Evolutionary conservation across 169 alveolate species (phyloP).

Genomic region (Plasmodium yoelii): DNA sequence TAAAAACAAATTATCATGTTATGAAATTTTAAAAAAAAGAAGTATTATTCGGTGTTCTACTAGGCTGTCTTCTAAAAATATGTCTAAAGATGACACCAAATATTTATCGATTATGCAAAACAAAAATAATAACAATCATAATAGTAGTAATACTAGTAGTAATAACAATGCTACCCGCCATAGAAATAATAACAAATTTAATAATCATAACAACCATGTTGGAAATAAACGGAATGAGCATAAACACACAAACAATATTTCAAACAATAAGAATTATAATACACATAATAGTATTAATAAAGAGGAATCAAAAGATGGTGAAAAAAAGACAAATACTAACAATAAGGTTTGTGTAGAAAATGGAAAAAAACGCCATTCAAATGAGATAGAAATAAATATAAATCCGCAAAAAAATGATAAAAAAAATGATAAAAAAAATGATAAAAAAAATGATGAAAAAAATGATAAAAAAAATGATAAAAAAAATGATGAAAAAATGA

Average conservation of each 20-base stretch:
- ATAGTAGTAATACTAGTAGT: no score
- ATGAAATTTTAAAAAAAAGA: neutral
- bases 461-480: no score
- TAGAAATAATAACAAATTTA: no score
- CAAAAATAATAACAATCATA: neutral
- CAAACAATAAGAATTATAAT: neutral
- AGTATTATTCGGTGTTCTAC: constrained; percentile 1
- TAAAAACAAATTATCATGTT: neutral
- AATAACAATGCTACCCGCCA: no score
- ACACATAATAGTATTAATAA: neutral
- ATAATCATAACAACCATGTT: no score
- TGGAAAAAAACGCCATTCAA: neutral
- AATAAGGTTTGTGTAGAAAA: neutral
- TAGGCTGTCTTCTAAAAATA: neutral
- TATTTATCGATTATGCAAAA: neutral
- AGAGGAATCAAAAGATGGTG: neutral
- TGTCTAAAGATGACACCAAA: neutral
- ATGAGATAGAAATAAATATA: neutral
- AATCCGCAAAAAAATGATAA: neutral
- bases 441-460: no score
- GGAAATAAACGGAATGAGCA: neutral
- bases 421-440: no score
- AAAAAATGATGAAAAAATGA: neutral
- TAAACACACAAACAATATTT: neutral
- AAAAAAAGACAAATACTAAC: neutral